Conservation (phyloP, 805 yeast species). For the Candida quercuum region DNA sequence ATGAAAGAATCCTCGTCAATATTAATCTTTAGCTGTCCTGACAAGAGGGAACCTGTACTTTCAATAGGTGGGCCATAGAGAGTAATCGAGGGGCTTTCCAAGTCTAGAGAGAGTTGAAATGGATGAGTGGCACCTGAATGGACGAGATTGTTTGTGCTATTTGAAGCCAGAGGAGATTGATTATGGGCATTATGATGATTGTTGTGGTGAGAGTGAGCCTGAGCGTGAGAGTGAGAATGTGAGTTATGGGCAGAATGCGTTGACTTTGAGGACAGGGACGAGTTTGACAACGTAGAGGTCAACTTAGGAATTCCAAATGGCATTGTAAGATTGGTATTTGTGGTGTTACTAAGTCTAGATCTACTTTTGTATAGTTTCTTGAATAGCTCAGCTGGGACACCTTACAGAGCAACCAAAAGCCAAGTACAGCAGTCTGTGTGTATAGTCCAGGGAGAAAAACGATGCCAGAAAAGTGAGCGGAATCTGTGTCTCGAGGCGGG, state of each 20-base stretch:
- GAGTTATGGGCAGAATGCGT: constrained; percentile 1
- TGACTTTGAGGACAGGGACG: constrained; percentile 1
- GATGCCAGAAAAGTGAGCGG: too few relatives aligned
- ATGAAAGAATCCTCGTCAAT: constrained; percentile 30
- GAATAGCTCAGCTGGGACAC: too few relatives aligned
- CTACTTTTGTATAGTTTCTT: too few relatives aligned
- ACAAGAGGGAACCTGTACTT: constrained; percentile 78
- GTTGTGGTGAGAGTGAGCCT: too few relatives aligned
- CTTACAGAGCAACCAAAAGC: too few relatives aligned
- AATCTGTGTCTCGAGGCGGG: too few relatives aligned
- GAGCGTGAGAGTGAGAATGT: constrained; percentile 2
- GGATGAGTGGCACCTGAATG: constrained; percentile 26
- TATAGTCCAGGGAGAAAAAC: too few relatives aligned
- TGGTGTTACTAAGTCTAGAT: too few relatives aligned
- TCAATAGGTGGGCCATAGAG: constrained; percentile 76
- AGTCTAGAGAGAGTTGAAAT: constrained; percentile 46
- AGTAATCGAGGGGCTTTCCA: constrained; percentile 90
- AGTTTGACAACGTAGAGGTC: constrained; percentile 15
- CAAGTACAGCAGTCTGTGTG: too few relatives aligned
- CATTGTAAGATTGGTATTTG: too few relatives aligned
- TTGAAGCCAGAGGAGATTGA: not conserved
- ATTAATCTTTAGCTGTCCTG: constrained; percentile 68
- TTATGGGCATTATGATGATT: not conserved
- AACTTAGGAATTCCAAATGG: constrained; percentile 20
- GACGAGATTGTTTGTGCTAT: constrained; percentile 15